Evolutionary conservation across 2,329 filamentous ascomycete genomes (phyloP).

Genomic region (Harringtonia aguacate): DNA sequence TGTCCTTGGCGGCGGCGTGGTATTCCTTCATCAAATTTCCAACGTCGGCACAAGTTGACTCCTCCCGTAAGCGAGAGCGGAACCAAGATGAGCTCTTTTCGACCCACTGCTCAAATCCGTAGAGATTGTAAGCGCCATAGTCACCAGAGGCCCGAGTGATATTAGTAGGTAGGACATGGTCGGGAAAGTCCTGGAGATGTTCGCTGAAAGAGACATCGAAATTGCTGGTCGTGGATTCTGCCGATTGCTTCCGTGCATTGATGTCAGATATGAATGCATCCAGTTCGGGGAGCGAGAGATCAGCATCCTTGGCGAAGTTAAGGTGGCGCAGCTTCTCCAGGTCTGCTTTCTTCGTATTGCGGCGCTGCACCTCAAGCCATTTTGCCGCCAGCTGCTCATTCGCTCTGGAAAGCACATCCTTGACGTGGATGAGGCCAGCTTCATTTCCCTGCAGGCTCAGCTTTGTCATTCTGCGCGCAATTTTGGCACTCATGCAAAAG

Average conservation of each 20-base stretch:
- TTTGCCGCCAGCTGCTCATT: background rate
- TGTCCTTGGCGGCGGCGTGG: background rate
- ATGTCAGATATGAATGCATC: too few species aligned
- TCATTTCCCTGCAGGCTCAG: background rate
- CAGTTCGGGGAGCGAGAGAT: too few species aligned
- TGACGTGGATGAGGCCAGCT: background rate
- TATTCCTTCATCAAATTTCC: background rate
- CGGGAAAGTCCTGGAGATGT: background rate
- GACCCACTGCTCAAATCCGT: background rate
- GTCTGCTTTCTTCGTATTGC: too few species aligned
- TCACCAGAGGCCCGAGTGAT: background rate
- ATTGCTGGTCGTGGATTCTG: too few species aligned
- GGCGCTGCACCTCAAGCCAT: background rate
- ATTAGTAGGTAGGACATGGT: background rate
- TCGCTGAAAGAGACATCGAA: background rate
- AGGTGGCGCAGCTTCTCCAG: too few species aligned
- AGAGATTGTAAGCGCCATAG: background rate
- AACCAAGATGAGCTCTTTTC: background rate
- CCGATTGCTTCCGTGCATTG: too few species aligned
- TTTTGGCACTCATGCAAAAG: background rate
- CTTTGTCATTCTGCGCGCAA: background rate
- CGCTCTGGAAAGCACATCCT: background rate
- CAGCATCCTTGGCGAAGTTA: too few species aligned
- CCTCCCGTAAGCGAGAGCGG: too few species aligned
- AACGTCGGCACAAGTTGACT: background rate